Evolutionary conservation across 78 protist genomes (phyloP).

Genomic region (Dictyostelium discoideum): DNA sequence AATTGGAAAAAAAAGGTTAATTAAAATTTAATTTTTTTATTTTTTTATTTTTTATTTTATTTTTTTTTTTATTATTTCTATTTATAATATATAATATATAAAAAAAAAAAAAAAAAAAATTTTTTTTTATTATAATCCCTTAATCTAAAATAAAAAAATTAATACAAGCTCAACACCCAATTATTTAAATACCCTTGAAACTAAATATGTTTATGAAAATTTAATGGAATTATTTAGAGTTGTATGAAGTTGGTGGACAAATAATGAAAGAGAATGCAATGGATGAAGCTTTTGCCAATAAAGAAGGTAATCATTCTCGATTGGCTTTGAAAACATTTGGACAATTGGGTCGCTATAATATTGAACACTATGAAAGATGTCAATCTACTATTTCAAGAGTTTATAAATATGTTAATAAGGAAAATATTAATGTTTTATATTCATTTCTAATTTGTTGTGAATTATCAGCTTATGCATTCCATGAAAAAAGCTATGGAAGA

Average conservation of each 20-base stretch:
- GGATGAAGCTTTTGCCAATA: constrained; percentile 1
- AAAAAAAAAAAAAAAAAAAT: no score
- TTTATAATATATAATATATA: no score
- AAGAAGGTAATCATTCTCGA: neutral
- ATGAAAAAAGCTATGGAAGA: neutral
- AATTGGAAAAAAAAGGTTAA: no score
- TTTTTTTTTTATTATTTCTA: no score
- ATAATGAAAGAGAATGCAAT: neutral
- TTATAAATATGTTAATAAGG: neutral
- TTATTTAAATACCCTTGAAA: no score
- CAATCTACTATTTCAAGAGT: neutral
- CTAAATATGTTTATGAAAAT: neutral
- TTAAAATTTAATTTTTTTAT: no score
- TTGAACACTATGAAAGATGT: neutral
- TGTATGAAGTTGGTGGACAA: neutral
- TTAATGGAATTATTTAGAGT: neutral
- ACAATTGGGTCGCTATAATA: neutral
- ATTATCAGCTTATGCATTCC: neutral
- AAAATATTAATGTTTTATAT: neutral
- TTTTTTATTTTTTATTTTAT: no score
- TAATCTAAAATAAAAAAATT: no score
- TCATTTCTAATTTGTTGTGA: constrained; percentile 4
- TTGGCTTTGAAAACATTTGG: neutral
- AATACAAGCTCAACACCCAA: neutral
- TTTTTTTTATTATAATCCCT: no score